Evolutionary conservation across 75 land plant species (phyloP), one percentile per base, ranked within the genome.

Genomic region (Ceratopteris richardii): DNA sequence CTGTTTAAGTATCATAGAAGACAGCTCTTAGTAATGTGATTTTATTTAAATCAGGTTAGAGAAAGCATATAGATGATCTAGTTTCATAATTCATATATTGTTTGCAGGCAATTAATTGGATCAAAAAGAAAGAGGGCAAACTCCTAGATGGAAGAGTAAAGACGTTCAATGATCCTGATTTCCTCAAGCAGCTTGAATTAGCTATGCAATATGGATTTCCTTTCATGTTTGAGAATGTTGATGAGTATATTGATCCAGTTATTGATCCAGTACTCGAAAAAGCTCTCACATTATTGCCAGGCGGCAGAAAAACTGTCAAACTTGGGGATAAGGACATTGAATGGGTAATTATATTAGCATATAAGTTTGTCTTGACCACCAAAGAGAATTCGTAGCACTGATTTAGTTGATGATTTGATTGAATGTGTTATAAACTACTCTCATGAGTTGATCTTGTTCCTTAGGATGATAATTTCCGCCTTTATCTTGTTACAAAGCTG

Each of bases 201-300:
- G 73, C 73, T 3, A 56, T 70, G 2, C 73, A 70, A 37, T 70
- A 70, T 39, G 73, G 73, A 10, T 70, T 64, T 57, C 73, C 73
- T 42, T 70, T 70, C 24, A 57, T 70, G 73, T 63, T 70, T 51
- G 73, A 70, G 50, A 70, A 70, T 64, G 73, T 70, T 33, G 73
- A 70, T 63, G 73, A 70, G 60, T 70, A 70, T 47, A 70, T 70
- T 27, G 73, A 70, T 47, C 73, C 73, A 29, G 62, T 70, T 0
- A 70, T 70, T 37, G 73, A 70, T 48, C 73, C 73, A 44, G 66
- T 70, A 23, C 67, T 70, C 13, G 73, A 70, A 10, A 63, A 48
- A 50, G 57, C 66, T 19, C 54, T 52, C 5, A 57, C 68, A 31
- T 44, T 54, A 44, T 48, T 21, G 55, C 20, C 67, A 43, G 73